These are phyloP conservation scores for Alternaria conjuncta DNA, from an alignment of 2,329 filamentous ascomycete genomes.

Conservation along the genomic window DNA sequence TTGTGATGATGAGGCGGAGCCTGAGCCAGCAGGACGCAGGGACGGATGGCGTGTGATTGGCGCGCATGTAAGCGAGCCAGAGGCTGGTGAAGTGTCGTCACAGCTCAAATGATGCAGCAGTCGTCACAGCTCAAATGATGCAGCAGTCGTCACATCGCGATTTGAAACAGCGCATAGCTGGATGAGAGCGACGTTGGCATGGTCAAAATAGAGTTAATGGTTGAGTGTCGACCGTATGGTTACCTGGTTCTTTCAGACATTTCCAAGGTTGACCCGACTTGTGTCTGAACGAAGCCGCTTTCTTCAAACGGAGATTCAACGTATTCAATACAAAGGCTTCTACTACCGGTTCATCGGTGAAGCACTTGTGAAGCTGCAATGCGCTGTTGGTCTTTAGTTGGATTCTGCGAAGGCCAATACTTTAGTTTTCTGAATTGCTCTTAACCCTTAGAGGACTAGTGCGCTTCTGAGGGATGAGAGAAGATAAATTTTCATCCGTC, in stretches of 20 bases:
- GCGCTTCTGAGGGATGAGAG: neutral
- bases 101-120: constrained; percentile 8
- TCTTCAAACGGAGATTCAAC: neutral
- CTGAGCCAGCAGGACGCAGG: constrained; percentile 11
- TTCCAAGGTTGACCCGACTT: too few species aligned
- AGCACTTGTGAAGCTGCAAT: neutral
- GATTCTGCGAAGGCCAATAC: neutral
- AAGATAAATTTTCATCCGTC: neutral
- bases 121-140: constrained; percentile 8
- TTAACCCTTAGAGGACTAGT: neutral
- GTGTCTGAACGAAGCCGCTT: too few species aligned
- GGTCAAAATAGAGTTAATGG: neutral
- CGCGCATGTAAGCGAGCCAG: neutral
- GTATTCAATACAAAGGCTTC: neutral
- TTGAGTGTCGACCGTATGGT: neutral
- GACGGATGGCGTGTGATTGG: constrained; percentile 6
- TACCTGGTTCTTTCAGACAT: too few species aligned
- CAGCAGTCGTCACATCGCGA: constrained; percentile 8
- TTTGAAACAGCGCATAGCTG: neutral
- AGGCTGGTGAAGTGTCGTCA: constrained; percentile 15
- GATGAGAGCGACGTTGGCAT: neutral
- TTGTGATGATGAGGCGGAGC: constrained; percentile 4
- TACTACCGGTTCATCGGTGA: neutral
- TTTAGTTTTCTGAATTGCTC: neutral
- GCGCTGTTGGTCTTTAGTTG: neutral